Percentiles rank a stretch among this genome's conserved stretches.
phyloP scores from a whole-genome alignment of 1,139 yeast species.

The Geotrichum fermentans region DNA sequence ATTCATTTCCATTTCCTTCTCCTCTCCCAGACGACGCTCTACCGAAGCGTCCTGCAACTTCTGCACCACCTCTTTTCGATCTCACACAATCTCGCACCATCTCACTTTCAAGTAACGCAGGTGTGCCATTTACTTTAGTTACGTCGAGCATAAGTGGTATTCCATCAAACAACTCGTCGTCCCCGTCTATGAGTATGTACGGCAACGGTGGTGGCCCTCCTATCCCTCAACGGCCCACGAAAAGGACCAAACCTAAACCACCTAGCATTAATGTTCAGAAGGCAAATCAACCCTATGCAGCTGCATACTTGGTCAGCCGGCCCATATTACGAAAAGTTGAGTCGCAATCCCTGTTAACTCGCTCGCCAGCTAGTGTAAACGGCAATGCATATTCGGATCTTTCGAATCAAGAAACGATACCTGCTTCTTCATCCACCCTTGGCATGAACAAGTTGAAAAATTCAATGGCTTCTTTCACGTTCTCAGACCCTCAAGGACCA shows the following conservation, averaged over 20 bases:
- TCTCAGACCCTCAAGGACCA: too few relatives aligned
- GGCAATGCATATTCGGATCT: background rate
- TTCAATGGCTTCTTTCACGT: too few relatives aligned
- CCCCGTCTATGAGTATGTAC: too few relatives aligned
- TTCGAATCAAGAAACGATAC: too few relatives aligned
- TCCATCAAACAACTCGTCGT: too few relatives aligned
- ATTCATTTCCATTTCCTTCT: too few relatives aligned
- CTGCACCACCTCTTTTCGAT: background rate
- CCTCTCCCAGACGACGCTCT: background rate
- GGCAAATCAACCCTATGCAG: background rate
- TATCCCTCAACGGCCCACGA: background rate
- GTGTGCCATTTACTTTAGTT: too few relatives aligned
- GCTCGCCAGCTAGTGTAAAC: background rate
- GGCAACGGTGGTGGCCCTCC: too few relatives aligned
- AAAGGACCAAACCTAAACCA: background rate
- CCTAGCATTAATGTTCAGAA: background rate
- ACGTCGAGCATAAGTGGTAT: too few relatives aligned
- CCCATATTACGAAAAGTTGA: background rate
- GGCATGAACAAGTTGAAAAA: too few relatives aligned
- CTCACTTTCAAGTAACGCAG: too few relatives aligned
- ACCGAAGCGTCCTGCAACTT: constrained; percentile 1
- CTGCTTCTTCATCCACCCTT: too few relatives aligned
- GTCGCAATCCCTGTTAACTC: background rate
- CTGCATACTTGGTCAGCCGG: background rate
- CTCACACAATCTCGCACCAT: background rate